Evolutionary conservation across 2,329 filamentous ascomycete species (phyloP).

Genomic region (Trichophaea hybrida): DNA sequence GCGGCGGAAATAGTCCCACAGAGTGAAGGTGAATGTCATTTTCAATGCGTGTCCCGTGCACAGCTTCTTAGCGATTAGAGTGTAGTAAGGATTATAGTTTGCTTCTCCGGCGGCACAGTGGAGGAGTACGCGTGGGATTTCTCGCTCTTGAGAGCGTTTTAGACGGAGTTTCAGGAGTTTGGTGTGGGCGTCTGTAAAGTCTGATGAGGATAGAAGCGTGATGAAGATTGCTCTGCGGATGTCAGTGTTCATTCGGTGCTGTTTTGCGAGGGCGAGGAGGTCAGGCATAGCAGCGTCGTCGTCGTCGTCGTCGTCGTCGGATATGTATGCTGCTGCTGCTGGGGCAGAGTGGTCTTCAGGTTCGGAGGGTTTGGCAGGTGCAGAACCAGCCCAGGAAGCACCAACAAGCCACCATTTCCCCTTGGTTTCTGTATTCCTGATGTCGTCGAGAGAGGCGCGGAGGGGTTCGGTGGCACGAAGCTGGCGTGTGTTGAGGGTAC

Average conservation of each 20-base stretch:
- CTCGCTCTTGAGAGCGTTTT: constrained; percentile 71
- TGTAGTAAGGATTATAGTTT: constrained; percentile 86
- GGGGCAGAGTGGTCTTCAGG: constrained; percentile 8
- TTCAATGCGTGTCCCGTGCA: constrained; percentile 60
- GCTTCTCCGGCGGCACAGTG: constrained; percentile 75
- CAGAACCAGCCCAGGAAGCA: constrained; percentile 59
- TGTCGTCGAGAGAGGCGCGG: constrained; percentile 65
- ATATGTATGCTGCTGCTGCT: neutral
- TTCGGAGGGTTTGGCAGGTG: neutral
- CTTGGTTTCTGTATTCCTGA: constrained; percentile 66
- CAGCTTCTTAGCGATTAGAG: constrained; percentile 63
- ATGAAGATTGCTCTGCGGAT: constrained; percentile 85
- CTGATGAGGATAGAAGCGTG: constrained; percentile 51
- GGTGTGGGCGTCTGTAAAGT: constrained; percentile 69
- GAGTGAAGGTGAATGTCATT: constrained; percentile 72
- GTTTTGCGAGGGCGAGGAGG: constrained; percentile 56
- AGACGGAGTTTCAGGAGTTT: constrained; percentile 69
- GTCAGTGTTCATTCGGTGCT: constrained; percentile 75
- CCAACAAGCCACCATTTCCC: constrained; percentile 99
- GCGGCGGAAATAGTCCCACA: constrained; percentile 73
- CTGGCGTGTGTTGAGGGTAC: constrained; percentile 53
- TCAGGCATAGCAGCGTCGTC: constrained; percentile 42
- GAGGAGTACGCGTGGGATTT: constrained; percentile 75
- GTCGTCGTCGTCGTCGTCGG: constrained; percentile 31
- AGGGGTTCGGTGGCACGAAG: constrained; percentile 68